Conservation (phyloP, 495 filamentous ascomycete genomes). For the Penicillium pulvis region DNA sequence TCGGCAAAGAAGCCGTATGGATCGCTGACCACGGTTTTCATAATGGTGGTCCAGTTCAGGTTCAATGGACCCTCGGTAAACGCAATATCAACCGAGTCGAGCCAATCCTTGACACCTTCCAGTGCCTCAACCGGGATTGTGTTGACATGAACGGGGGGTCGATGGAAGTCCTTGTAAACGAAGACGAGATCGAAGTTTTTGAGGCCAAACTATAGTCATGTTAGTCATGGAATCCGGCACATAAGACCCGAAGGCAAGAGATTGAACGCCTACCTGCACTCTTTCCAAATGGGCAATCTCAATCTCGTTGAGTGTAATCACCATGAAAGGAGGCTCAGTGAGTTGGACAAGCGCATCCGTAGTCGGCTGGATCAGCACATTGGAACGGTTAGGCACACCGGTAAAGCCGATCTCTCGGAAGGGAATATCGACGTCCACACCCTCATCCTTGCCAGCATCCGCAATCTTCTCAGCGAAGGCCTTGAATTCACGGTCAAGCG, state of each 20-base stretch:
- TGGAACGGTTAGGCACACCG: conserved; percentile 92
- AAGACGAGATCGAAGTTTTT: conserved; percentile 99
- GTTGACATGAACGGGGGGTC: conserved; percentile 88
- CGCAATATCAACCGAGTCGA: conserved; percentile 91
- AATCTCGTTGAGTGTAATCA: conserved; percentile 91
- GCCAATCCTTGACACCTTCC: conserved; percentile 96
- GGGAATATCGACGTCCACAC: conserved; percentile 91
- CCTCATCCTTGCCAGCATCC: conserved; percentile 81
- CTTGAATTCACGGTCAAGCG: conserved; percentile 93
- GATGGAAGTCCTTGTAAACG: conserved; percentile 94
- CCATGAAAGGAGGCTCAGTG: conserved; percentile 95
- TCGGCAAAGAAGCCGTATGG: conserved; percentile 93
- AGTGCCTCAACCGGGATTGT: conserved; percentile 96
- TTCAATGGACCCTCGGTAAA: conserved; percentile 96
- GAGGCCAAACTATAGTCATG: conserved; percentile 70
- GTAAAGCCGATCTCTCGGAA: conserved; percentile 96
- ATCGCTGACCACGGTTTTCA: conserved; percentile 96
- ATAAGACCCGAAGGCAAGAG: neutral
- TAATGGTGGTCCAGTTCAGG: conserved; percentile 97
- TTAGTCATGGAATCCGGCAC: conserved; percentile 15
- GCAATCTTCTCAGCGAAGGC: conserved; percentile 96
- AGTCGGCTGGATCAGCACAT: conserved; percentile 91
- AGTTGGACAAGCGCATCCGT: conserved; percentile 98
- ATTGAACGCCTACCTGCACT: conserved; percentile 63
- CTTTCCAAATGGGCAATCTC: conserved; percentile 96